These are phyloP conservation scores for Keqinozyma sinolaborantium DNA, from an alignment of 1,139 yeast species.

Conservation along the genomic window DNA sequence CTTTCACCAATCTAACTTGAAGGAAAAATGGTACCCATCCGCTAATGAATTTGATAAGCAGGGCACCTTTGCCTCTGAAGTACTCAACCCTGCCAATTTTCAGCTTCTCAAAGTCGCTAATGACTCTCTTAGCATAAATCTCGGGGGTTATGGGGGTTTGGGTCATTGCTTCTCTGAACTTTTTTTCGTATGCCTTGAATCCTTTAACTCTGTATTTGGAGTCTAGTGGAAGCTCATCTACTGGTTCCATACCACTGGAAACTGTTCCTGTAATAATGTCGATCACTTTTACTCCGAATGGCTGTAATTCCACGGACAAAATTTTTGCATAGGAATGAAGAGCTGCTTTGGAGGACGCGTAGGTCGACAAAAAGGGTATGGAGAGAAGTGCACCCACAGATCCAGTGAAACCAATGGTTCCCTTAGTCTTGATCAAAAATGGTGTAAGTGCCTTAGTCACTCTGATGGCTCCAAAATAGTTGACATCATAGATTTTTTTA, in stretches of 20 bases:
- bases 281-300: slow-evolving; percentile 59
- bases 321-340: slow-evolving; percentile 57
- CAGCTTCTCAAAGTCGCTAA: slow-evolving; percentile 34
- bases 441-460: slow-evolving; percentile 51
- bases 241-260: slow-evolving; percentile 53
- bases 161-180: background rate
- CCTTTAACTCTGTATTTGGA: slow-evolving; percentile 2
- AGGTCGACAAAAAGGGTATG: slow-evolving; percentile 61
- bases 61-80: background rate
- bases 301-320: slow-evolving; percentile 57
- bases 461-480: slow-evolving; percentile 60
- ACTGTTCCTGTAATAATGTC: slow-evolving; percentile 36
- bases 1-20: too few species aligned
- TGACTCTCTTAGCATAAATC: slow-evolving; percentile 51
- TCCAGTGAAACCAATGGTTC: slow-evolving; percentile 66
- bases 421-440: slow-evolving; percentile 56
- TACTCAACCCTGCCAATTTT: background rate
- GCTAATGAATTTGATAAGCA: too few species aligned
- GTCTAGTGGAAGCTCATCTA: slow-evolving; percentile 35
- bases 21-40: too few species aligned
- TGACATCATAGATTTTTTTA: slow-evolving; percentile 52
- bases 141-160: slow-evolving; percentile 29
- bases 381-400: slow-evolving; percentile 58
- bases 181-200: background rate
- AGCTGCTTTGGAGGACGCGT: slow-evolving; percentile 65